Evolutionary conservation across 257 asterid species (phyloP).

Genomic region (Handroanthus guayacan): DNA sequence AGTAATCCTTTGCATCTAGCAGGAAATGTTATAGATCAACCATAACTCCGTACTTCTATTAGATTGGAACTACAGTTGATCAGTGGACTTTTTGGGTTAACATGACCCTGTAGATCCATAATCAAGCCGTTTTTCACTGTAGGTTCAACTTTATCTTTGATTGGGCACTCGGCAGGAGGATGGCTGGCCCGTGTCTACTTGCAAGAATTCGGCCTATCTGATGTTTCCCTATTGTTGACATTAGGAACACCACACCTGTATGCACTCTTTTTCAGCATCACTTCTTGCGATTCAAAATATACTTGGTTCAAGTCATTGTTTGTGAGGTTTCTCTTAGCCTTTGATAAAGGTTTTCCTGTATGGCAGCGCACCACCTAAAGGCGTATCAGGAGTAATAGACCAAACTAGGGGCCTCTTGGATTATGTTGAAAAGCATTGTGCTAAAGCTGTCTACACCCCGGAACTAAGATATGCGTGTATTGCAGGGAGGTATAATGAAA

Average conservation of each 20-base stretch:
- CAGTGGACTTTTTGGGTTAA: not conserved
- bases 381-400: slow-evolving; percentile 87
- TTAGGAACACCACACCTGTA: slow-evolving; percentile 97
- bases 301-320: slow-evolving; percentile 1
- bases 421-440: slow-evolving; percentile 79
- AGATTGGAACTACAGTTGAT: slow-evolving; percentile 13
- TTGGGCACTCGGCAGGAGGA: slow-evolving; percentile 99
- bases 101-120: slow-evolving; percentile 16
- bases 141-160: slow-evolving; percentile 78
- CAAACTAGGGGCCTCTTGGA: slow-evolving; percentile 95
- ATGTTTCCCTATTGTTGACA: slow-evolving; percentile 75
- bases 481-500: slow-evolving; percentile 81
- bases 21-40: not conserved
- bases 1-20: too few relatives aligned
- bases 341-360: slow-evolving; percentile 1
- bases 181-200: slow-evolving; percentile 93
- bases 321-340: not conserved
- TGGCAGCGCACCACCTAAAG: slow-evolving; percentile 85
- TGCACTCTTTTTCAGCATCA: slow-evolving; percentile 23
- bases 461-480: slow-evolving; percentile 88
- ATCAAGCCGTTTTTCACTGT: slow-evolving; percentile 49
- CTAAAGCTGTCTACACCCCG: slow-evolving; percentile 82
- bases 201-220: slow-evolving; percentile 75
- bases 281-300: not conserved
- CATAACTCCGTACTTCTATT: slow-evolving; percentile 23